phyloP scores from a whole-genome alignment of 1,284 basidiomycete species.

The Cutaneotrichosporon sp. region DNA sequence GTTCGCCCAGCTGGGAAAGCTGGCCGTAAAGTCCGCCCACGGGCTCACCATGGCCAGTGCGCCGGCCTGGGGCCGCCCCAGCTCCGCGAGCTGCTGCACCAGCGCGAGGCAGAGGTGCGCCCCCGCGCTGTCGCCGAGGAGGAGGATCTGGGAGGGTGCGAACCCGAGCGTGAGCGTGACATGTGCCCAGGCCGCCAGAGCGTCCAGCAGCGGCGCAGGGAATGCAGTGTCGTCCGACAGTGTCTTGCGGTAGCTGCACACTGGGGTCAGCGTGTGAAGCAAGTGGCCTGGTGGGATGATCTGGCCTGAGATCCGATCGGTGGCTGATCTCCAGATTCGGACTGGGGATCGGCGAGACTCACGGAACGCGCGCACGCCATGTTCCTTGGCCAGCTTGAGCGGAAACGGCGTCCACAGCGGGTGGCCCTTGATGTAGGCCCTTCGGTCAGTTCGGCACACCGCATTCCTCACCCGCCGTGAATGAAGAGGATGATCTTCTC shows the following conservation, averaged over 20 bases:
- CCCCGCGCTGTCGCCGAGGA: slow-evolving; percentile 26
- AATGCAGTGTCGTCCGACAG: slow-evolving; percentile 10
- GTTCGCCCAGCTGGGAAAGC: slow-evolving; percentile 18
- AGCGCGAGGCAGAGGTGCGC: slow-evolving; percentile 21
- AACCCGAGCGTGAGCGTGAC: slow-evolving; percentile 18
- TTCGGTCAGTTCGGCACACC: slow-evolving; percentile 5
- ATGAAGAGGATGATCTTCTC: slow-evolving; percentile 39
- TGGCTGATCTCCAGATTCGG: background rate
- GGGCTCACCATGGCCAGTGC: slow-evolving; percentile 61
- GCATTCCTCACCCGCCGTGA: slow-evolving; percentile 18
- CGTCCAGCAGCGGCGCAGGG: slow-evolving; percentile 27
- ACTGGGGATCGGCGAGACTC: background rate
- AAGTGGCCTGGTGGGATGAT: too few relatives aligned
- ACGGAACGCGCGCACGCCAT: slow-evolving; percentile 17
- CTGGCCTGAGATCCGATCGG: too few relatives aligned
- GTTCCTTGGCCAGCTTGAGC: slow-evolving; percentile 15
- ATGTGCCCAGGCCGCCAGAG: slow-evolving; percentile 25
- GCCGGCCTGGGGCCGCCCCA: slow-evolving; percentile 52
- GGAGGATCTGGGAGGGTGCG: slow-evolving; percentile 15
- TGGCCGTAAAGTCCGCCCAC: slow-evolving; percentile 58
- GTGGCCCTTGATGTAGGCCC: slow-evolving; percentile 28
- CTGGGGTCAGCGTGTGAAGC: background rate
- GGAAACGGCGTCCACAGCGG: slow-evolving; percentile 20
- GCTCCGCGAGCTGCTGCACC: slow-evolving; percentile 17
- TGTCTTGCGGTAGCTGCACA: slow-evolving; percentile 25